Percentiles rank a stretch among this genome's conserved stretches.
phyloP scores from a whole-genome alignment of 805 yeast species.

The Debaryomyces maramus region DNA sequence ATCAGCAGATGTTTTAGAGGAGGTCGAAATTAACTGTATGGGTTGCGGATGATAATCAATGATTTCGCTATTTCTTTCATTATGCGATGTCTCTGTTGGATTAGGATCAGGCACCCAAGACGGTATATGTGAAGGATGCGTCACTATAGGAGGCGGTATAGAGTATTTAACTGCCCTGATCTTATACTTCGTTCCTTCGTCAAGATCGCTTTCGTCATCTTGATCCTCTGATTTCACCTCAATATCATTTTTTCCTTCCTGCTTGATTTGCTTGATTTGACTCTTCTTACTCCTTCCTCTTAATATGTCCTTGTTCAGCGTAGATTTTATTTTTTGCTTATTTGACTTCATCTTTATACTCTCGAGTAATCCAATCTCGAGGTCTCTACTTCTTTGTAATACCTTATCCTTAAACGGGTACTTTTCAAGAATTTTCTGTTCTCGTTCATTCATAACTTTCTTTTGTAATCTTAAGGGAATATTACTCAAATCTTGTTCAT shows the following conservation, averaged over 20 bases:
- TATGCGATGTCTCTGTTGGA: constrained; percentile 3
- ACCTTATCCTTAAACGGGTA: constrained; percentile 38
- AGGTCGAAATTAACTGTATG: constrained; percentile 21
- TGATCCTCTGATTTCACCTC: constrained; percentile 6
- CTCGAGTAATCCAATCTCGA: constrained; percentile 21
- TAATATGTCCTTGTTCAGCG: background rate
- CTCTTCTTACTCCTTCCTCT: background rate
- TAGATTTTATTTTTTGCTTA: background rate
- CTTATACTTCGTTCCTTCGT: constrained; percentile 20
- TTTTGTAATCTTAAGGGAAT: constrained; percentile 43
- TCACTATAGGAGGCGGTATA: constrained; percentile 35
- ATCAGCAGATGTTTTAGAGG: constrained; percentile 14
- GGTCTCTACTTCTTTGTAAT: constrained; percentile 18
- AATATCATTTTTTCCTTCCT: constrained; percentile 9
- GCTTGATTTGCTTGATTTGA: constrained; percentile 5
- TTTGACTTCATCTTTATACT: constrained; percentile 2
- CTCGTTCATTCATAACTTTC: constrained; percentile 36
- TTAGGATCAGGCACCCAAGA: constrained; percentile 35
- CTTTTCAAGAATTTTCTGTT: constrained; percentile 27
- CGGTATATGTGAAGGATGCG: constrained; percentile 48
- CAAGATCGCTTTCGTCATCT: constrained; percentile 6
- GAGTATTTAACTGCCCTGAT: constrained; percentile 30
- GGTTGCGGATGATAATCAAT: constrained; percentile 30
- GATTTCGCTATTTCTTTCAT: constrained; percentile 16
- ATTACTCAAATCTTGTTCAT: constrained; percentile 23